Percentiles rank a stretch among this genome's conserved stretches.
phyloP scores from a whole-genome alignment of 1,284 basidiomycete genomes.

The Chiua sp. region DNA sequence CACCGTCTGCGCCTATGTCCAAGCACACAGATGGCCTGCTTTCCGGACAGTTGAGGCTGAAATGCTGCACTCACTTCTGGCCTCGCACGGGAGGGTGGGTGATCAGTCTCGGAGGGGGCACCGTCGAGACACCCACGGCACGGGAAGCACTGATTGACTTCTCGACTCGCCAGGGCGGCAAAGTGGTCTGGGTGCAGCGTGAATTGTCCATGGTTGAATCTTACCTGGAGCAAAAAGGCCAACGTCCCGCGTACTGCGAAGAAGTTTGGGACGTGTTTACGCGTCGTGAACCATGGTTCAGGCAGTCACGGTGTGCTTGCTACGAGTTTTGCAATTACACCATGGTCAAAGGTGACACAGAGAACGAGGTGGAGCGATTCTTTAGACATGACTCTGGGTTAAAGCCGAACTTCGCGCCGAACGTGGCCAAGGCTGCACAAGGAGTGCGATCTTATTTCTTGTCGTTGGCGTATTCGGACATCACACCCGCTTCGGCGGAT shows the following conservation, averaged over 20 bases:
- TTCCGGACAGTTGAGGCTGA: conserved; percentile 73
- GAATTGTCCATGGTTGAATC: conserved; percentile 74
- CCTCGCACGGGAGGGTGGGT: conserved; percentile 68
- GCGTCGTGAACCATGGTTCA: conserved; percentile 88
- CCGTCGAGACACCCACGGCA: conserved; percentile 87
- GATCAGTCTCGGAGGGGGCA: conserved; percentile 94
- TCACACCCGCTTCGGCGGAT: conserved; percentile 71
- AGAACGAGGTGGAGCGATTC: conserved; percentile 67
- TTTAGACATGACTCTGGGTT: conserved; percentile 89
- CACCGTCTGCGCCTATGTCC: conserved; percentile 81
- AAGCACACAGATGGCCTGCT: conserved; percentile 75
- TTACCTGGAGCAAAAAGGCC: conserved; percentile 81
- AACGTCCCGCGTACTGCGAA: conserved; percentile 89
- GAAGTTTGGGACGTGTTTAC: conserved; percentile 83
- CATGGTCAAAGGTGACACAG: conserved; percentile 35
- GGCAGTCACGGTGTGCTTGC: conserved; percentile 83
- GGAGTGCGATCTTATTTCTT: conserved; percentile 88
- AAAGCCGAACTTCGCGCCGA: conserved; percentile 67
- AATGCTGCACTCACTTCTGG: conserved; percentile 66
- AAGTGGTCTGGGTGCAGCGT: conserved; percentile 75
- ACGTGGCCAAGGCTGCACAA: conserved; percentile 46
- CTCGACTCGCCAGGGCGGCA: conserved; percentile 52
- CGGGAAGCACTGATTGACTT: conserved; percentile 77
- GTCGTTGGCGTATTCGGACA: conserved; percentile 90
- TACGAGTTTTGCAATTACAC: conserved; percentile 88